Base-by-base conservation (phyloP, 257 asterid species). In the Ballota nigra region DNA sequence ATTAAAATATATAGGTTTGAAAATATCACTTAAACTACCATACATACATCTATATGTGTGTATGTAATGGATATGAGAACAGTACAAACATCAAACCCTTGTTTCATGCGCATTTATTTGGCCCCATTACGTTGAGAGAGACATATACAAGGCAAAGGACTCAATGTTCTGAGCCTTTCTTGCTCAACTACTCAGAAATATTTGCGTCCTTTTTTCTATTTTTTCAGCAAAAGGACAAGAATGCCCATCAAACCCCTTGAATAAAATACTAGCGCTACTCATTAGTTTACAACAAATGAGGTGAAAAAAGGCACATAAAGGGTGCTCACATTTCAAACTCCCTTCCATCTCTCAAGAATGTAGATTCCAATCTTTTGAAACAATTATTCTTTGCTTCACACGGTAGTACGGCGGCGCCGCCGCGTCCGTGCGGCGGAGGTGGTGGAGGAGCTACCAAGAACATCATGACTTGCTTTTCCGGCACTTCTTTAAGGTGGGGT, bases 41-140 rank as follows among this genome's bases (percentile, higher is more conserved):
- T 26, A 22, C 1, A 12, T 40, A 40, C 11, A 12, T n/a, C n/a
- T 47, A n/a, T 8, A 34, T 45, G 22, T 15, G 1, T 12, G 53
- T 16, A 5, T 45, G 20, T 24, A 47, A 13, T 16, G 6, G 13
- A 36, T 2, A 64, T 19, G 2, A 5, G 38, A 57, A 63, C 24
- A 47, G 53, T 63, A 69, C 28, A 63, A 67, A 73, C 43, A 63
- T 38, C 2, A 33, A 73, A 73, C 64, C 78, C 74, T 38, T 56
- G 49, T 81, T 80, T 60, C 75, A 64, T 62, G 72, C 69, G 34
- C 8, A 67, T 61, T 76, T 72, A 53, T 36, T 75, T 80, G 75
- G 68, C 81, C 75, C 53, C 70, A 57, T 69, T 78, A 47, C 68
- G 67, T 41, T 68, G 28, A 83, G 85, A 74, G 74, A 68, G 34